Evolutionary conservation across 257 asterid genomes (phyloP), one percentile per base, ranked within the genome.

Genomic region (Fraxinus quadrangulata): DNA sequence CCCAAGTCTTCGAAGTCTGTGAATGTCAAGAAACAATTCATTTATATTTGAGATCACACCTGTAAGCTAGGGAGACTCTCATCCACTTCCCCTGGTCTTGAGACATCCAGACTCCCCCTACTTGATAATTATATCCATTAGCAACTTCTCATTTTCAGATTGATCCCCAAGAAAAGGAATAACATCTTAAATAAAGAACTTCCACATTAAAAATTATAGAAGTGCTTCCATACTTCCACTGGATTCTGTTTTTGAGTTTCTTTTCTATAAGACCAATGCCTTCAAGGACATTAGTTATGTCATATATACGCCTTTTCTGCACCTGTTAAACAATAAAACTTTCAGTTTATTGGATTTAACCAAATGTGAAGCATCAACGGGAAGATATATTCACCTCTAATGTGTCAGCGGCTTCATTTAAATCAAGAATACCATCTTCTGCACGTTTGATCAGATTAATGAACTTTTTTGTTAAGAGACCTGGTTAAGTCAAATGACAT

Each of bases 181-280:
- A 39, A 75, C 6, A 3, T 47, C 14, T 13, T 47, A 47, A 47
- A 47, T 2, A 47, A 47, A 13, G 54, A 49, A 10, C 23, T 42
- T 30, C 33, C 71, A 47, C 49, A 34, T 51, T 37, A 75, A 63
- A 56, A 77, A 31, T 65, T 61, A 66, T 21, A 73, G 0, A 71
- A 77, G 78, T 68, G 24, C 70, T 67, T 75, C 61, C 97, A 78
- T 93, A 96, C 99, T 93, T 96, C 98, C 98, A 96, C 82, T 96
- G 97, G 66, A 96, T 93, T 85, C 96, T 89, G 92, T 96, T 93
- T 85, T 93, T 96, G 84, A 92, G 90, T 83, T 88, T 96, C 93
- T 92, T 96, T 76, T 96, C 99, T 83, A 92, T 92, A 75, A 96
- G 95, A 65, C 99, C 99, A 84, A 92, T 87, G 89, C 97, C 98